phyloP scores from a whole-genome alignment of 192 early-diverging fungal species.

The Pilaira anomala region DNA sequence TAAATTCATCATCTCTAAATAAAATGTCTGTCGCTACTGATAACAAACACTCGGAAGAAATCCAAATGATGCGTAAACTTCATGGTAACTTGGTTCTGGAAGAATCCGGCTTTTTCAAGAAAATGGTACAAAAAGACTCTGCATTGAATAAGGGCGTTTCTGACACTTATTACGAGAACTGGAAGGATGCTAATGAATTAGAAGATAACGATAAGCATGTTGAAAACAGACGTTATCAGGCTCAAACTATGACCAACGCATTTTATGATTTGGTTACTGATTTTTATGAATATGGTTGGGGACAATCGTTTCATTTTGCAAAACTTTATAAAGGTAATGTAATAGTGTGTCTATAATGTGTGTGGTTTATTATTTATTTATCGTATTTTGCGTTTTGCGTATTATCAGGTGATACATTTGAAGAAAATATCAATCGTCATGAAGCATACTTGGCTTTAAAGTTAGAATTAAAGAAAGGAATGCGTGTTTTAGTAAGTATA shows the following conservation, averaged over 20 bases:
- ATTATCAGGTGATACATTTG: slow-evolving; percentile 59
- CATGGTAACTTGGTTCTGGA: slow-evolving; percentile 39
- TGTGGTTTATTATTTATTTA: not conserved
- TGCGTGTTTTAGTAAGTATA: slow-evolving; percentile 67
- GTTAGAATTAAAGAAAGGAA: slow-evolving; percentile 59
- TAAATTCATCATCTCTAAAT: not conserved
- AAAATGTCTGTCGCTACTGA: slow-evolving; percentile 24
- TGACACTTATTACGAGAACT: slow-evolving; percentile 36
- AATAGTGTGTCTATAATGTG: not conserved
- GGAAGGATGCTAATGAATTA: slow-evolving; percentile 39
- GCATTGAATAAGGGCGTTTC: slow-evolving; percentile 25
- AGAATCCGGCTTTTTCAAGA: slow-evolving; percentile 32
- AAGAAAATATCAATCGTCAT: slow-evolving; percentile 77
- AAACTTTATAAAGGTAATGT: slow-evolving; percentile 57
- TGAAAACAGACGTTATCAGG: slow-evolving; percentile 34
- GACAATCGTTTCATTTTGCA: slow-evolving; percentile 87
- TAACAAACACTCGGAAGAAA: slow-evolving; percentile 24
- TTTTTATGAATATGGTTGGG: slow-evolving; percentile 64
- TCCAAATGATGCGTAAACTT: slow-evolving; percentile 28
- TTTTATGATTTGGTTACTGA: slow-evolving; percentile 46
- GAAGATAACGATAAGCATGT: slow-evolving; percentile 35
- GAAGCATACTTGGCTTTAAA: slow-evolving; percentile 75
- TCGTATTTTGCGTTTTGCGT: not conserved
- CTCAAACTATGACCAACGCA: slow-evolving; percentile 42
- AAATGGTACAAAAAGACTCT: slow-evolving; percentile 37